Conservation (phyloP, 2,329 filamentous ascomycete genomes). For the Knoxdaviesia capensis region DNA sequence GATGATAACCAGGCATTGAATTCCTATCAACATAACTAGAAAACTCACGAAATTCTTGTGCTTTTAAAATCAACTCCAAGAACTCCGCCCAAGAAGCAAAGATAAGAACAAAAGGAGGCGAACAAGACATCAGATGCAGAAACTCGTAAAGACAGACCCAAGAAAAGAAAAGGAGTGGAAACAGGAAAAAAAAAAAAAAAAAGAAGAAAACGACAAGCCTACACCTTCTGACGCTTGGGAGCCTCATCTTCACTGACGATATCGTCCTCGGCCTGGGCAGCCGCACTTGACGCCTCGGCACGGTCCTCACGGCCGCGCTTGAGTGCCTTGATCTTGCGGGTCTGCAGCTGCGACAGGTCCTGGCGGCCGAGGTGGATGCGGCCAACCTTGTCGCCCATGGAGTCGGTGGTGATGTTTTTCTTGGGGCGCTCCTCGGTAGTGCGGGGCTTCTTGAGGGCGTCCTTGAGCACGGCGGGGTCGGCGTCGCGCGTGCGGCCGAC, state of each 20-base stretch:
- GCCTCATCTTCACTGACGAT: slow-evolving; percentile 14
- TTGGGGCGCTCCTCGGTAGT: slow-evolving; percentile 57
- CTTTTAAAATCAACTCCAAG: no score
- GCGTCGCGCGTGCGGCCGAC: slow-evolving; percentile 65
- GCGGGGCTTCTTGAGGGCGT: slow-evolving; percentile 74
- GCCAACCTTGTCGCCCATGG: slow-evolving; percentile 91
- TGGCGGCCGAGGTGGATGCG: slow-evolving; percentile 82
- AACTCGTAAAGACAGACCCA: not conserved
- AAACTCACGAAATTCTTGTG: no score
- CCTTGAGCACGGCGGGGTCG: slow-evolving; percentile 64
- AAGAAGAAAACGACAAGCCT: not conserved
- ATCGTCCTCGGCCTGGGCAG: slow-evolving; percentile 22
- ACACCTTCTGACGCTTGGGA: slow-evolving; percentile 12
- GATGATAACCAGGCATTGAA: no score
- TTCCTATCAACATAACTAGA: no score
- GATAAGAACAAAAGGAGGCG: slow-evolving; percentile 1
- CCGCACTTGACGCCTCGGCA: slow-evolving; percentile 12
- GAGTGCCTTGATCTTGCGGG: slow-evolving; percentile 97
- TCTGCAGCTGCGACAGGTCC: slow-evolving; percentile 73
- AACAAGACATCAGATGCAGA: slow-evolving; percentile 1
- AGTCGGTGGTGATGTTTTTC: slow-evolving; percentile 89
- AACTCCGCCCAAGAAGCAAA: slow-evolving; percentile 2
- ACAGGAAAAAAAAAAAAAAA: not conserved
- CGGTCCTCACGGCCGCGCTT: slow-evolving; percentile 58
- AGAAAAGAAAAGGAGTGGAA: not conserved